Percentiles rank a stretch among this genome's conserved stretches.
These are phyloP conservation scores for Colletotrichum sp. DNA, from an alignment of 2,329 filamentous ascomycete species.

Conservation along the genomic window DNA sequence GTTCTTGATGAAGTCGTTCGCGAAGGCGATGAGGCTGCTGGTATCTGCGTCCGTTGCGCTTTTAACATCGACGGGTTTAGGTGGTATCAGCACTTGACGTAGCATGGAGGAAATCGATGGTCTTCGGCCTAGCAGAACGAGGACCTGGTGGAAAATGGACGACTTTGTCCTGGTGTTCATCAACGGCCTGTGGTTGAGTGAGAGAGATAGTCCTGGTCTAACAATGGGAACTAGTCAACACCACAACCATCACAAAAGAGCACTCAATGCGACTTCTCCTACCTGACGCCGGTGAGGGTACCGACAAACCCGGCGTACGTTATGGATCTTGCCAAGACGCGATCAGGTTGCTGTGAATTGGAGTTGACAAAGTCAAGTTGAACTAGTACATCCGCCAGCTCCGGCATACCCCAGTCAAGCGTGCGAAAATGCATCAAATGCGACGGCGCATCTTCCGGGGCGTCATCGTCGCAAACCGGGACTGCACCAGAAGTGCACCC, in stretches of 20 bases:
- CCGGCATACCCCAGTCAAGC: slow-evolving; percentile 61
- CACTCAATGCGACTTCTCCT: slow-evolving; percentile 11
- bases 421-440: slow-evolving; percentile 57
- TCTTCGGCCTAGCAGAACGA: slow-evolving; percentile 58
- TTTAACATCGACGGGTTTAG: neutral
- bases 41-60: neutral
- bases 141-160: slow-evolving; percentile 51
- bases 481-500: slow-evolving; percentile 62
- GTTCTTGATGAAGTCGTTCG: slow-evolving; percentile 33
- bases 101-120: slow-evolving; percentile 59
- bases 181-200: slow-evolving; percentile 55
- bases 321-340: slow-evolving; percentile 49
- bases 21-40: neutral
- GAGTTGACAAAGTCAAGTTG: slow-evolving; percentile 53
- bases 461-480: slow-evolving; percentile 15
- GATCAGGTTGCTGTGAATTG: slow-evolving; percentile 27
- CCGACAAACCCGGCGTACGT: slow-evolving; percentile 58
- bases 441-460: neutral
- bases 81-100: slow-evolving; percentile 34
- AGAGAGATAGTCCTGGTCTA: slow-evolving; percentile 47
- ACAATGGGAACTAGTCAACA: neutral
- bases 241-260: neutral
- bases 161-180: slow-evolving; percentile 47
- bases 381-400: slow-evolving; percentile 51
- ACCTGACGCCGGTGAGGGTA: slow-evolving; percentile 52